A percentile compares a stretch with the other conserved stretches of the same genome.
Evolutionary conservation across 2,329 filamentous ascomycete species (phyloP).

Genomic region (Trichophyton equinum): DNA sequence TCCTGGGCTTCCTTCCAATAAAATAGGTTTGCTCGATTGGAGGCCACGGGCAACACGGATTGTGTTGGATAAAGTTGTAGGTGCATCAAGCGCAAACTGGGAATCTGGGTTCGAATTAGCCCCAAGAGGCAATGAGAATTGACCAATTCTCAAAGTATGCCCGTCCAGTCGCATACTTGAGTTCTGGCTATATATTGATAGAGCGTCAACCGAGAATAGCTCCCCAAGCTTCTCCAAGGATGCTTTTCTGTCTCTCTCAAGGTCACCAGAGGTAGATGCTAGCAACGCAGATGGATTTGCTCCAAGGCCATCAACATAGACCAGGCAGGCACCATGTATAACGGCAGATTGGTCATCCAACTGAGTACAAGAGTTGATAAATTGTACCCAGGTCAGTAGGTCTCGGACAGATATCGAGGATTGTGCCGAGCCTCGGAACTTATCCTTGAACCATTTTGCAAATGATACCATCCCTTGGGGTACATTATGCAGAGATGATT

Average conservation of each 20-base stretch:
- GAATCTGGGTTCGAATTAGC: constrained; percentile 40
- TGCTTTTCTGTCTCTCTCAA: constrained; percentile 56
- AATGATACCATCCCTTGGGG: constrained; percentile 68
- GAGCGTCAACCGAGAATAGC: constrained; percentile 53
- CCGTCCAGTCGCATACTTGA: constrained; percentile 47
- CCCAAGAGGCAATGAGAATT: constrained; percentile 54
- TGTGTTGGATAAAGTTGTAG: constrained; percentile 77
- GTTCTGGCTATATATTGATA: constrained; percentile 50
- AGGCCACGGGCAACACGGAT: constrained; percentile 84
- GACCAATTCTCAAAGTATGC: constrained; percentile 52
- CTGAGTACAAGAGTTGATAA: constrained; percentile 58
- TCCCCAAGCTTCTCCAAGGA: constrained; percentile 62
- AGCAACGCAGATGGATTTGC: constrained; percentile 87
- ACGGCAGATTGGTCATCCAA: constrained; percentile 41
- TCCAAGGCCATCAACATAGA: constrained; percentile 89
- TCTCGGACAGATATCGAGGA: constrained; percentile 83
- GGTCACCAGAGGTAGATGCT: constrained; percentile 55
- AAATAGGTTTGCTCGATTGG: constrained; percentile 77
- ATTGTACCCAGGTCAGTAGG: constrained; percentile 83
- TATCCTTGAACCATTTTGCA: constrained; percentile 80
- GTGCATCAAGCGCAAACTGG: constrained; percentile 70
- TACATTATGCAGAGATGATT: constrained; percentile 41
- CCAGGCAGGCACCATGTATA: constrained; percentile 82
- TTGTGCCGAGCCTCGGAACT: constrained; percentile 60
- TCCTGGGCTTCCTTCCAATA: constrained; percentile 93